phyloP scores from a whole-genome alignment of 768 basidiomycete genomes.

The Cystofilobasidium macerans region DNA sequence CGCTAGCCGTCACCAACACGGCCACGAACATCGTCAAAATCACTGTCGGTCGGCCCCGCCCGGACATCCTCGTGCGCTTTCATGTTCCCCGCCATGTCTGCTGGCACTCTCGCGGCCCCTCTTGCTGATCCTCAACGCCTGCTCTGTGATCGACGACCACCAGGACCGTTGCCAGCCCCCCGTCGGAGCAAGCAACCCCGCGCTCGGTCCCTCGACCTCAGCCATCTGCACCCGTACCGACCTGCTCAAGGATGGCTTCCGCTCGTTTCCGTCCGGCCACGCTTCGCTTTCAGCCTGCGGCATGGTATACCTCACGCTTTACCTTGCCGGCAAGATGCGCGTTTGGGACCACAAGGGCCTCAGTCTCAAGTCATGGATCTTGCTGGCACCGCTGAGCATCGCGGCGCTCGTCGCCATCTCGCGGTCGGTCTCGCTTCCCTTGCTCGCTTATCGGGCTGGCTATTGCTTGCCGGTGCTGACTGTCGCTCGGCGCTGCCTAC shows the following conservation, averaged over 20 bases:
- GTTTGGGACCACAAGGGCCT: constrained; percentile 72
- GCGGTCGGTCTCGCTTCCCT: too few species aligned
- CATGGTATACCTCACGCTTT: constrained; percentile 75
- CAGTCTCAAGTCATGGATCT: constrained; percentile 57
- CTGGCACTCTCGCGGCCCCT: too few species aligned
- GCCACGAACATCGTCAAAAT: constrained; percentile 42
- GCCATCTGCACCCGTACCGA: constrained; percentile 69
- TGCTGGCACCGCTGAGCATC: constrained; percentile 55
- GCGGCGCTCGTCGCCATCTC: constrained; percentile 40
- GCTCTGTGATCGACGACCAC: too few species aligned
- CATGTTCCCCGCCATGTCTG: too few species aligned
- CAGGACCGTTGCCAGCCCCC: constrained; percentile 37
- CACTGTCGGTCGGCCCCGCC: constrained; percentile 72
- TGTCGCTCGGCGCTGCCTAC: too few species aligned
- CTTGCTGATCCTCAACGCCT: too few species aligned
- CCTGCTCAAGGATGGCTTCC: constrained; percentile 57
- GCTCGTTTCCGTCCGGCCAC: constrained; percentile 33
- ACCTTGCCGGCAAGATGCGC: constrained; percentile 82
- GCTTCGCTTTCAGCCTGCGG: constrained; percentile 75
- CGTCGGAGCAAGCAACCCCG: constrained; percentile 32
- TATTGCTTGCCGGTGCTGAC: too few species aligned
- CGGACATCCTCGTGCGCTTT: constrained; percentile 47
- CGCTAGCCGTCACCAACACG: constrained; percentile 47
- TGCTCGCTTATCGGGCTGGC: too few species aligned
- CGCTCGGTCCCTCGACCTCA: constrained; percentile 58